Percentiles rank a stretch among this genome's conserved stretches.
phyloP scores from a whole-genome alignment of 345 rosid species.

The Capsella bursapastoris region DNA sequence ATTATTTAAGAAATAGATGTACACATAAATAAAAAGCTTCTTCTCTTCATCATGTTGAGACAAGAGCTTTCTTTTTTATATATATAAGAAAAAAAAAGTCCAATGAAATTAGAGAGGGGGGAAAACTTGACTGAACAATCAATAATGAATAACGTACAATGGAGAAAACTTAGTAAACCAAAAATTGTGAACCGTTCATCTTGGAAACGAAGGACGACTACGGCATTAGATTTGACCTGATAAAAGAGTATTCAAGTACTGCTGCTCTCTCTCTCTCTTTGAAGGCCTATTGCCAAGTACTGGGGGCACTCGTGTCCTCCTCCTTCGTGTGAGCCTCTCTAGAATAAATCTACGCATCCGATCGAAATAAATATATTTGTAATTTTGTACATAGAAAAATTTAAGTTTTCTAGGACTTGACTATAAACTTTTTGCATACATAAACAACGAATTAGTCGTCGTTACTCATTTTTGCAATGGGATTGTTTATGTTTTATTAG shows the following conservation, averaged over 20 bases:
- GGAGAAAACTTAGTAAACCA: neutral
- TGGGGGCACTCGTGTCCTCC: slow-evolving; percentile 26
- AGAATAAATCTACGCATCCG: neutral
- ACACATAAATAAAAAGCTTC: too few species aligned
- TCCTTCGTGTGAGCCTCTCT: slow-evolving; percentile 2
- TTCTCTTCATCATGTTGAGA: too few species aligned
- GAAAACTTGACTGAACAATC: slow-evolving; percentile 28
- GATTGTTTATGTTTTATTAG: neutral
- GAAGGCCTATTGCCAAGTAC: slow-evolving; percentile 1
- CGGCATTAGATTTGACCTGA: slow-evolving; percentile 11
- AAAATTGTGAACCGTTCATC: slow-evolving; percentile 20
- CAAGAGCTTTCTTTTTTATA: too few species aligned
- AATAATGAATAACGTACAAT: slow-evolving; percentile 19
- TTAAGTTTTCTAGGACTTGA: neutral
- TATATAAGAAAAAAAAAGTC: neutral
- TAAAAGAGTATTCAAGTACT: neutral
- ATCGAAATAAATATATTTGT: neutral
- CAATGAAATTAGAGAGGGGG: neutral
- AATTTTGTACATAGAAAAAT: neutral
- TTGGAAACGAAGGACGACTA: slow-evolving; percentile 5
- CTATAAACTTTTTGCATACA: neutral
- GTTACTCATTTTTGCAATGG: neutral
- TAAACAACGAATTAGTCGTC: slow-evolving; percentile 19
- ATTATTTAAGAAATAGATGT: too few species aligned
- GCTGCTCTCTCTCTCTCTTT: neutral